Conservation (phyloP, 2,329 filamentous ascomycete genomes). For the Penicillium sp. region DNA sequence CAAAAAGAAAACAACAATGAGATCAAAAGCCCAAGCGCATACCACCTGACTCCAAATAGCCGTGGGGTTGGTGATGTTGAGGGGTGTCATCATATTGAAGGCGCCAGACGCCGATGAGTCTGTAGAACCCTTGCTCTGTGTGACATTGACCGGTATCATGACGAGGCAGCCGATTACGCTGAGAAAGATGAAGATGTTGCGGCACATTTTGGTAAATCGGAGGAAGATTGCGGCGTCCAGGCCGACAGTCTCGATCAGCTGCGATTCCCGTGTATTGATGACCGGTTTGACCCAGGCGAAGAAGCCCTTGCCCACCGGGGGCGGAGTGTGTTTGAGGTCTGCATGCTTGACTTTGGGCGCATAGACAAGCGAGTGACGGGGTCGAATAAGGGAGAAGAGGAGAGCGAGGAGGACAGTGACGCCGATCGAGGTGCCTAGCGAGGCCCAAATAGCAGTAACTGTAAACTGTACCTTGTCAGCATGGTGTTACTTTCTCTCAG, state of each 20-base stretch:
- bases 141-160: constrained; percentile 77
- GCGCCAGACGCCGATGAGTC: constrained; percentile 25
- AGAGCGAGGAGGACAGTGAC: constrained; percentile 72
- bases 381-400: constrained; percentile 83
- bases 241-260: constrained; percentile 78
- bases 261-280: constrained; percentile 71
- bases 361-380: constrained; percentile 89
- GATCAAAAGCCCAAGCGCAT: constrained; percentile 65
- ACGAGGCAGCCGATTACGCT: constrained; percentile 72
- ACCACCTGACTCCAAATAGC: constrained; percentile 61
- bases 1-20: constrained; percentile 75
- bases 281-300: constrained; percentile 85
- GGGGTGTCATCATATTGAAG: constrained; percentile 52
- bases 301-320: constrained; percentile 78
- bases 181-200: constrained; percentile 79
- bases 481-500: neutral
- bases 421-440: constrained; percentile 75
- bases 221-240: constrained; percentile 91
- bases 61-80: constrained; percentile 45
- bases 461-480: constrained; percentile 47
- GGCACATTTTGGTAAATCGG: constrained; percentile 84
- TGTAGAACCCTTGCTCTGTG: constrained; percentile 44
- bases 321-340: constrained; percentile 85
- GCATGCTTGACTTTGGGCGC: constrained; percentile 91
- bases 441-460: constrained; percentile 69